Conservation (phyloP, 805 yeast genomes). For the Wickerhamia fluorescens region DNA sequence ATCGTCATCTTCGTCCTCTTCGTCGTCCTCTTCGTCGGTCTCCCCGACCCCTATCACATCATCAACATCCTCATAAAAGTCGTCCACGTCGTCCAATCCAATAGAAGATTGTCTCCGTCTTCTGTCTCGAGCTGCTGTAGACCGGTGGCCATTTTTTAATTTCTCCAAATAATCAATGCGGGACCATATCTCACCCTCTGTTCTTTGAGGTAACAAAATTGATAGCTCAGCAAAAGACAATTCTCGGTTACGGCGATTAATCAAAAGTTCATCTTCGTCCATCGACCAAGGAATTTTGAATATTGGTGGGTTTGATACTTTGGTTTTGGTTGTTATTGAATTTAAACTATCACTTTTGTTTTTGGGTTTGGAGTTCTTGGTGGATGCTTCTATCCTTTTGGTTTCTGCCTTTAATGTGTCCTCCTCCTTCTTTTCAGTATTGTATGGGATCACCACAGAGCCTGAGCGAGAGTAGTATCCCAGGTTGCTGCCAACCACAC, state of each 20-base stretch:
- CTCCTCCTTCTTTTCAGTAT: slow-evolving; percentile 21
- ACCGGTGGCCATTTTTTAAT: slow-evolving; percentile 26
- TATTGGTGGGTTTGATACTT: slow-evolving; percentile 10
- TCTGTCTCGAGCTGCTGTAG: slow-evolving; percentile 19
- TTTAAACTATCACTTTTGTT: slow-evolving; percentile 4
- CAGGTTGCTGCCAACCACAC: slow-evolving; percentile 21
- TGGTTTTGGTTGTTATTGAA: background rate
- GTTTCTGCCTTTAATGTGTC: slow-evolving; percentile 13
- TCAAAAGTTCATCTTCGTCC: slow-evolving; percentile 69
- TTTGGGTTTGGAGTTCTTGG: slow-evolving; percentile 1
- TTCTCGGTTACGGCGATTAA: slow-evolving; percentile 48
- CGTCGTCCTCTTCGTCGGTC: slow-evolving; percentile 26
- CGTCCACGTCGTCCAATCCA: slow-evolving; percentile 38
- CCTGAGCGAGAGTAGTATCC: slow-evolving; percentile 34
- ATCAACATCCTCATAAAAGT: slow-evolving; percentile 35
- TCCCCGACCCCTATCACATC: slow-evolving; percentile 30
- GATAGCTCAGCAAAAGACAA: slow-evolving; percentile 67
- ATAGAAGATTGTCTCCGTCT: slow-evolving; percentile 33
- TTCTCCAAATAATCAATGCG: slow-evolving; percentile 46
- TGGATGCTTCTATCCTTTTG: too few relatives aligned
- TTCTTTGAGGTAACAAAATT: slow-evolving; percentile 62
- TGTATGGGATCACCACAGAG: slow-evolving; percentile 30
- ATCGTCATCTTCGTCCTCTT: slow-evolving; percentile 19
- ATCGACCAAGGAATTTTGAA: slow-evolving; percentile 40
- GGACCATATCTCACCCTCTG: slow-evolving; percentile 67